A percentile compares a stretch with the other conserved stretches of the same genome.
phyloP scores from a whole-genome alignment of 2,329 filamentous ascomycete species.

The Elsinoe australis region DNA sequence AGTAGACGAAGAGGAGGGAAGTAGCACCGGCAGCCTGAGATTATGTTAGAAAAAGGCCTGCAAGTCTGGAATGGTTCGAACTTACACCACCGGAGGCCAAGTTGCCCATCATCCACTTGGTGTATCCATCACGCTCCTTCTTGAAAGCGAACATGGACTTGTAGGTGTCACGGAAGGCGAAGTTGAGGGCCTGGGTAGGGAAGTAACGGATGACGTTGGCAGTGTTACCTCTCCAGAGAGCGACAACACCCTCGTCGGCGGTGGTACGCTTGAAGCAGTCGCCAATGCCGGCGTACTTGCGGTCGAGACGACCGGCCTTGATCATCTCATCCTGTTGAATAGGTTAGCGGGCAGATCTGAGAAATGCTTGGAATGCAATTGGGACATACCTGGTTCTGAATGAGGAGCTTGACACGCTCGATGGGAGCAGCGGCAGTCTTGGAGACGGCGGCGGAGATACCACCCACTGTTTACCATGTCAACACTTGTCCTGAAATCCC shows the following conservation, averaged over 20 bases:
- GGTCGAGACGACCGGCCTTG: conserved; percentile 95
- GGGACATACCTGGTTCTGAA: conserved; percentile 95
- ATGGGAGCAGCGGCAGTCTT: conserved; percentile 99
- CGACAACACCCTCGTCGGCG: conserved; percentile 83
- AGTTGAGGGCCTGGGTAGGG: conserved; percentile 99
- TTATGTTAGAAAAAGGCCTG: neutral
- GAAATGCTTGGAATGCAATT: conserved; percentile 14
- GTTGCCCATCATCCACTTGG: conserved; percentile 99
- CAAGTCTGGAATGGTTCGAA: too few relatives aligned
- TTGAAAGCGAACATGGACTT: conserved; percentile 99
- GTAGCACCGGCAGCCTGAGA: conserved; percentile 89
- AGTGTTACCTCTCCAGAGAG: conserved; percentile 99
- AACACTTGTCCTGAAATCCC: conserved; percentile 26
- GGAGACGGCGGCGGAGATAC: conserved; percentile 99
- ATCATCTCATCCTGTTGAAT: conserved; percentile 94
- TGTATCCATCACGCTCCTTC: conserved; percentile 98
- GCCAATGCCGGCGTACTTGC: conserved; percentile 85
- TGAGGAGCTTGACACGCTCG: conserved; percentile 99
- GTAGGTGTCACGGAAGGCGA: conserved; percentile 99
- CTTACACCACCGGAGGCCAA: conserved; percentile 98
- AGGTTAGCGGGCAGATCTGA: conserved; percentile 8
- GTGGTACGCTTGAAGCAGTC: conserved; percentile 96
- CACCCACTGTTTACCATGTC: conserved; percentile 69
- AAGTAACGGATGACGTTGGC: conserved; percentile 99
- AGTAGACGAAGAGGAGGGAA: conserved; percentile 99